These are phyloP conservation scores for Suillus lakei DNA, from an alignment of 768 basidiomycete genomes.

Conservation along the genomic window DNA sequence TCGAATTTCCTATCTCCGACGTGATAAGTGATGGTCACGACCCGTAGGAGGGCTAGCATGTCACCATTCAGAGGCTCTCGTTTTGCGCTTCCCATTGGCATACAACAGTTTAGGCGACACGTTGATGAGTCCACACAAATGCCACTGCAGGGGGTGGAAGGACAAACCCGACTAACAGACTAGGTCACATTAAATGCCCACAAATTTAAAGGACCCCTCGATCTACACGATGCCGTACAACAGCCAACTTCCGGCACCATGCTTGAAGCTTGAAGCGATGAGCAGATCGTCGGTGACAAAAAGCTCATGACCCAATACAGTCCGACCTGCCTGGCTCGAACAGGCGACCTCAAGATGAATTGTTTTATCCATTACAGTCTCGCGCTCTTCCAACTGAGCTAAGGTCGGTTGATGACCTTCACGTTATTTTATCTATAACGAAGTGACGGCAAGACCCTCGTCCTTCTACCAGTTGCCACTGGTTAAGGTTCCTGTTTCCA, in stretches of 20 bases:
- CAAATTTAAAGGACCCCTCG: not conserved
- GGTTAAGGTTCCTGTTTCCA: too few relatives aligned
- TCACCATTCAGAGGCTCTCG: constrained; percentile 22
- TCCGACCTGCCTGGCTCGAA: constrained; percentile 48
- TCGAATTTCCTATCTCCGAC: constrained; percentile 40
- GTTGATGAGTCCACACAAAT: not conserved
- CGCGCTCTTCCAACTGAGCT: constrained; percentile 57
- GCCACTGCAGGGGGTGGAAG: not conserved
- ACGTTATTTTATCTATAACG: not conserved
- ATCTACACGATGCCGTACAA: not conserved
- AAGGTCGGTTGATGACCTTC: constrained; percentile 19
- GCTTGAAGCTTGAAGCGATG: not conserved
- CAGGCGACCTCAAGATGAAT: constrained; percentile 49
- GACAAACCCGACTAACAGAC: too few relatives aligned
- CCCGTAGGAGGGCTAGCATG: constrained; percentile 11
- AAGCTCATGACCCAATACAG: not conserved
- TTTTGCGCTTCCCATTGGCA: constrained; percentile 25
- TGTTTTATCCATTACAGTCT: constrained; percentile 45
- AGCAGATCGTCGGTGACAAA: not conserved
- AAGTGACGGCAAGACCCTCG: not conserved
- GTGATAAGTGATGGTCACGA: constrained; percentile 41
- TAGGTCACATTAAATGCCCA: too few relatives aligned
- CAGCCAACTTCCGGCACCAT: not conserved
- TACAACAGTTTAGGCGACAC: constrained; percentile 1
- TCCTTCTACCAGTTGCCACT: too few relatives aligned